Evolutionary conservation across 345 rosid species (phyloP), one percentile per base, ranked within the genome.

Genomic region (Anacardium occidentale): DNA sequence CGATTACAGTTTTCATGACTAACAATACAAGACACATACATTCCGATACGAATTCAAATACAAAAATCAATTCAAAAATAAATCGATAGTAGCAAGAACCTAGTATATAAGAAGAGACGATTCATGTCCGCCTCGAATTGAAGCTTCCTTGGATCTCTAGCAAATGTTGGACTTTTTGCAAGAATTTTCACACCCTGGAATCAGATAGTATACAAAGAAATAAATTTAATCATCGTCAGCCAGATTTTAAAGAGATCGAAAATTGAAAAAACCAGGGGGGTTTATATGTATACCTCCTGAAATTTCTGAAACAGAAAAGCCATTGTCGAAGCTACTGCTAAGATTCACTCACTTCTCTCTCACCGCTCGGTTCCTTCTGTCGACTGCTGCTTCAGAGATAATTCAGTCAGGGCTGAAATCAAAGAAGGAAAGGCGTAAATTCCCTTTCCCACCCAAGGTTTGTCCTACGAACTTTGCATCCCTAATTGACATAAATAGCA

Each of bases 81-180:
- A 7, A 37, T 7, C 8, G 42, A 37, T 37, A 34, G 29, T 2
- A 60, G 57, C 2, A 80, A 75, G 58, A 55, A 91, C 97, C 97
- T 82, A 59, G 98, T 93, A 72, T 76, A 90, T 40, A 93, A 76
- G 74, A 93, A 93, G 57, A 91, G 92, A 25, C 87, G 86, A 78
- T 90, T 91, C 26, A 85, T 81, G 76, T 94, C 97, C 0, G 88
- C 85, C 85, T 94, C 96, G 48, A 88, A 90, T 56, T 91, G 98
- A 22, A 94, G 71, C 71, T 87, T 87, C 82, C 87, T 86, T 37
- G 94, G 90, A 75, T 85, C 80, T 82, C 73, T 90, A 34, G 89
- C 85, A 75, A 94, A 91, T 50, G 87, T 87, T 2, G 83, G 85
- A 69, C 89, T 91, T 74, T 85, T 87, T 26, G 93, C 95, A 25